Evolutionary conservation across 192 early-diverging fungal species (phyloP).

Genomic region (Ramicandelaber brevisporus): DNA sequence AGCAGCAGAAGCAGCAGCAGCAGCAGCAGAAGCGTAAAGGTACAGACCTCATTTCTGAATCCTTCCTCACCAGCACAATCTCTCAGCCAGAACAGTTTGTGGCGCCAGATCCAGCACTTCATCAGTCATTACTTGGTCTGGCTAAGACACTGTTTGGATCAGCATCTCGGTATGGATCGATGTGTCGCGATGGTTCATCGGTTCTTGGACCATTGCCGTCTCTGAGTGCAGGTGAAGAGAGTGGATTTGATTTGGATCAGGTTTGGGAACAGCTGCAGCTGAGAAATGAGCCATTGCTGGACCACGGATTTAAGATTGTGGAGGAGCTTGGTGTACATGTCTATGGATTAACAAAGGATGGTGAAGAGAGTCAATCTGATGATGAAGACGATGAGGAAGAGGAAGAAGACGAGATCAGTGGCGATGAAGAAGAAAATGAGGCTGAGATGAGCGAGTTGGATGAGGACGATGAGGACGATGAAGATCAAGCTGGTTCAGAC

Average conservation of each 20-base stretch:
- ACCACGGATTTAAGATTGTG: constrained; percentile 23
- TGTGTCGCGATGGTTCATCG: constrained; percentile 11
- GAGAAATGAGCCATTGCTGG: constrained; percentile 57
- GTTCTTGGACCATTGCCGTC: constrained; percentile 11
- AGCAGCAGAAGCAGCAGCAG: too few relatives aligned
- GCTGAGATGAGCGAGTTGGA: constrained; percentile 16
- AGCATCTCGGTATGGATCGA: constrained; percentile 5
- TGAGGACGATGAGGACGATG: constrained; percentile 12
- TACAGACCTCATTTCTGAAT: too few relatives aligned
- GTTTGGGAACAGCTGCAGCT: constrained; percentile 85
- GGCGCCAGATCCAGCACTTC: background rate
- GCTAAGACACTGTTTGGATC: background rate
- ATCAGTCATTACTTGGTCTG: background rate
- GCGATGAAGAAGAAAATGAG: constrained; percentile 15
- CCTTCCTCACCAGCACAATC: background rate
- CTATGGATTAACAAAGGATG: constrained; percentile 17
- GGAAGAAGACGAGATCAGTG: constrained; percentile 3
- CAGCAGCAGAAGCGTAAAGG: too few relatives aligned
- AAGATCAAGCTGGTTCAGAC: constrained; percentile 11
- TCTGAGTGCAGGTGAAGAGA: constrained; percentile 8
- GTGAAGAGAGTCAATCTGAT: constrained; percentile 9
- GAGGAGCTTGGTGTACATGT: constrained; percentile 14
- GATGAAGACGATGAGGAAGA: constrained; percentile 10
- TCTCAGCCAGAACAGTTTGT: background rate
- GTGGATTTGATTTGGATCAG: constrained; percentile 27